Evolutionary conservation across 2,329 filamentous ascomycete species (phyloP), one percentile per base, ranked within the genome.

Genomic region (Colletotrichum australisinense): DNA sequence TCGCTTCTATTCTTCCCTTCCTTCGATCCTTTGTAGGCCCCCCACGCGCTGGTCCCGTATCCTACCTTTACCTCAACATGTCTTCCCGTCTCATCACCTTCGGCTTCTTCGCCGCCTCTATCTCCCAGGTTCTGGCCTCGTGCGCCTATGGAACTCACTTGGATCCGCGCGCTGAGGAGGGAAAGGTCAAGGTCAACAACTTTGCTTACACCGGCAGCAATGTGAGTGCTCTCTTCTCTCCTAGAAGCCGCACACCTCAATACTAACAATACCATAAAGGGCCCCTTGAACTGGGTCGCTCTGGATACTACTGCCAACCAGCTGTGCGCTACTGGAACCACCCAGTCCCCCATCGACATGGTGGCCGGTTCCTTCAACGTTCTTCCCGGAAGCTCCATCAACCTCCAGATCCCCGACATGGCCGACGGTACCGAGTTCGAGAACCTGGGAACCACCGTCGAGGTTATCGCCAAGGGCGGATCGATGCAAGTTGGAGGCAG

Each of bases 391-490:
- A 68, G 58, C 24, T 69, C 74, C 80, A 81, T 76, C 75, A 73
- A 80, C 74, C 79, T 76, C 30, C 12, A 66, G 30, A 76, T 76
- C 63, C 84, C 86, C 55, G 84, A 82, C 77, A 80, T 82, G 59
- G 78, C 78, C 22, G 80, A 82, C 57, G 85, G 82, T 7, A 84
- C 86, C 60, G 82, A 84, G 49, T 88, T 90, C 68, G 87, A 90
- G 80, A 90, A 91, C 79, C 83, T 90, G 12, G 89, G 88, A 59
- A 88, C 87, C 30, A 91, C 88, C 0, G 84, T 91, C 65, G 87
- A 90, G 81, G 85, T 89, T 69, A 81, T 90, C 35, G 86, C 87
- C 69, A 85, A 87, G 74, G 83, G 82, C 3, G 83, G 81, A 63
- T 79, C 77, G 1, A 79, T 85, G 49, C 76, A 77, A 8, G 76